Conservation (phyloP, 2,329 filamentous ascomycete genomes). For the Aspergillus vadensis region DNA sequence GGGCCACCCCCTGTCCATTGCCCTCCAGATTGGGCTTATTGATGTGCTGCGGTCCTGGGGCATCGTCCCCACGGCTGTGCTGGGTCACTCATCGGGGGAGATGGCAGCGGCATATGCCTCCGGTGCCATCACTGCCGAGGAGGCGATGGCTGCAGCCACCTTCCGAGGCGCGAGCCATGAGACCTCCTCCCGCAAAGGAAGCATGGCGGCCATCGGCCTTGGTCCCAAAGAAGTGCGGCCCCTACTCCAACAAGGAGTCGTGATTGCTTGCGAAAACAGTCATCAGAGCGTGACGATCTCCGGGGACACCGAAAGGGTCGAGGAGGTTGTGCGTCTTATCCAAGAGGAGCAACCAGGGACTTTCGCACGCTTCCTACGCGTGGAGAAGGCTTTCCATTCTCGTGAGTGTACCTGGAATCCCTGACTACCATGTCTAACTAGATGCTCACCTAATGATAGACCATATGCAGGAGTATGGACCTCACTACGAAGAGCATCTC, state of each 20-base stretch:
- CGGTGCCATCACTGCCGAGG: conserved; percentile 18
- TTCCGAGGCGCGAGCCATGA: neutral
- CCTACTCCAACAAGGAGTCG: neutral
- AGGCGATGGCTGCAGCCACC: conserved; percentile 4
- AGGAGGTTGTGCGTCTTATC: neutral
- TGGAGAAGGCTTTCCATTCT: conserved; percentile 8
- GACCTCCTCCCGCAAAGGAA: neutral
- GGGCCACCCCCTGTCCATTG: conserved; percentile 20
- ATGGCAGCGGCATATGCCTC: conserved; percentile 27
- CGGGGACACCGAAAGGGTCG: neutral
- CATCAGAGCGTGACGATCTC: conserved; percentile 5
- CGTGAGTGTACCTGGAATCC: neutral
- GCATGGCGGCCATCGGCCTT: neutral
- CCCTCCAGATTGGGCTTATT: conserved; percentile 31
- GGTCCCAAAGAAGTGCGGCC: neutral
- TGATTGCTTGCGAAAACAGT: conserved; percentile 5
- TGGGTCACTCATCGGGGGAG: conserved; percentile 31
- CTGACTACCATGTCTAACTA: neutral
- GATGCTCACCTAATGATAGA: neutral
- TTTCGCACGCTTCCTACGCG: neutral
- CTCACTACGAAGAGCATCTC: neutral
- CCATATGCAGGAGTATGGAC: neutral
- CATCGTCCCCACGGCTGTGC: conserved; percentile 21
- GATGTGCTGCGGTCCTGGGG: conserved; percentile 24
- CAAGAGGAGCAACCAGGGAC: neutral